Evolutionary conservation across 1,284 basidiomycete species (phyloP), one percentile per base, ranked within the genome.

Genomic region (Pseudozyma hubeiensis): DNA sequence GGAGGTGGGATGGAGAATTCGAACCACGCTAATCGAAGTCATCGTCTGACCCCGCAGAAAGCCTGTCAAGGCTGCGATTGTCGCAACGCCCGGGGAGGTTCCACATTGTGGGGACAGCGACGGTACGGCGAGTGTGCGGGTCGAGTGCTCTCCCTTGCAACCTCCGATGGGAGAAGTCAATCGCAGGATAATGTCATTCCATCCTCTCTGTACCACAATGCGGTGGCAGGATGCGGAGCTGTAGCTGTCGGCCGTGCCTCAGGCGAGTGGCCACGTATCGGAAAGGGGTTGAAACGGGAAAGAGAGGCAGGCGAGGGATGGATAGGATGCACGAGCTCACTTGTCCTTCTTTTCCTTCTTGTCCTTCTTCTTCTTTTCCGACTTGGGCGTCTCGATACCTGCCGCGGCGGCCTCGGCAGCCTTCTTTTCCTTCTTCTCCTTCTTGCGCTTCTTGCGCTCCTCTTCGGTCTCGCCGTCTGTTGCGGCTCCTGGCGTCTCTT

Each of bases 361-460:
- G 43, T 80, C 71, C 65, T 79, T 78, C 68, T 79, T 78, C 58
- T 80, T 75, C 72, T 78, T 76, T 47, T 78, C 77, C 34, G 62
- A 69, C 72, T 71, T 70, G 58, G 71, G 71, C 31, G 62, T 69
- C 59, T 77, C 72, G 31, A 66, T 51, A 8, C 65, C 69, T 30
- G 71, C 75, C 10, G 61, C 75, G 17, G 70, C 71, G 5, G 78
- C 78, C 64, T 80, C 75, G 41, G 70, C 74, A 3, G 72, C 75
- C 61, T 84, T 81, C 75, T 84, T 83, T 41, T 80, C 73, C 61
- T 77, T 81, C 77, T 85, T 84, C 66, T 82, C 84, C 68, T 82
- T 81, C 75, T 85, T 85, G 33, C 81, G 53, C 53, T 76, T 77
- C 64, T 84, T 84, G 44, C 79, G 68, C 73, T 81, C 75, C 74